Evolutionary conservation across 192 early-diverging fungal genomes (phyloP).

Genomic region (Piromyces sp.): DNA sequence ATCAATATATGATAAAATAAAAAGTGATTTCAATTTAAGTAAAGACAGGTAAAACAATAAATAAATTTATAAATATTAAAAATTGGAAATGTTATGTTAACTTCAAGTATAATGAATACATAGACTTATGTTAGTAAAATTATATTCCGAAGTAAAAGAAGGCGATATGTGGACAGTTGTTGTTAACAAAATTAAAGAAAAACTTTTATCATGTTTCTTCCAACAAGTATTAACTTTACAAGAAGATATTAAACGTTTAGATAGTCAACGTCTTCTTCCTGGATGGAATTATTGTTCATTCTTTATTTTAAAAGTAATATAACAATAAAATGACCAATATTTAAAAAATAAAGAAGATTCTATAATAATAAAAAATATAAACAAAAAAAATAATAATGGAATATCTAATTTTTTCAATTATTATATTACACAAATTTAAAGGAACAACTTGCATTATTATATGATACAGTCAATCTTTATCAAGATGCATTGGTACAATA

Average conservation of each 20-base stretch:
- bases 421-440: background rate
- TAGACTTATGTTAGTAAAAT: background rate
- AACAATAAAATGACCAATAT: too few species aligned
- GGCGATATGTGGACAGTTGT: conserved; percentile 53
- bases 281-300: conserved; percentile 99
- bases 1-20: conserved; percentile 14
- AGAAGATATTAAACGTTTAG: conserved; percentile 68
- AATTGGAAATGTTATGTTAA: too few species aligned
- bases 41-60: conserved; percentile 10
- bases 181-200: conserved; percentile 53
- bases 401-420: background rate
- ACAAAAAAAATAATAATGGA: background rate
- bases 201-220: conserved; percentile 51
- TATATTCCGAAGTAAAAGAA: conserved; percentile 29
- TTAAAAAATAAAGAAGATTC: too few species aligned
- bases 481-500: conserved; percentile 87
- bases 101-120: background rate
- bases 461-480: conserved; percentile 68
- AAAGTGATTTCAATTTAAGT: conserved; percentile 15
- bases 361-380: too few species aligned
- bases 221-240: conserved; percentile 66
- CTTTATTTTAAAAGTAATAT: conserved; percentile 71
- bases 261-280: conserved; percentile 81
- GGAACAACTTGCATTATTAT: conserved; percentile 69
- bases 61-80: too few species aligned